phyloP scores from a whole-genome alignment of 331 rosid genomes.

The Spiraea crenata region DNA sequence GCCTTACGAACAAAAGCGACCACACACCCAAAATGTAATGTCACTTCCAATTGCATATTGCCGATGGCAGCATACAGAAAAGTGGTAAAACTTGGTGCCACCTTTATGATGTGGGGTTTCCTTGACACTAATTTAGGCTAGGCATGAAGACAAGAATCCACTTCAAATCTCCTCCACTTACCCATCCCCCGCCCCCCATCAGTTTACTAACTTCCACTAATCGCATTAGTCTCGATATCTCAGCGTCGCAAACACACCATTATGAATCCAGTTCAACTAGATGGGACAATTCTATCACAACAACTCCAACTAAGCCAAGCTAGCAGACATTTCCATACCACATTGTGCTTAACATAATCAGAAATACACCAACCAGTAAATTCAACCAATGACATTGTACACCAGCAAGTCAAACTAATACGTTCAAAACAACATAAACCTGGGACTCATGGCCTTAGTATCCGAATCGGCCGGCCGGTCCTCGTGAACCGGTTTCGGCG shows the following conservation, averaged over 20 bases:
- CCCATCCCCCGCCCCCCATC: not conserved
- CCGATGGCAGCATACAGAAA: not conserved
- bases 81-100: constrained; percentile 5
- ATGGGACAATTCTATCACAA: not conserved
- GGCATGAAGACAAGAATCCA: constrained; percentile 4
- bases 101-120: not conserved
- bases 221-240: not conserved
- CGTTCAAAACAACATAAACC: constrained; percentile 33
- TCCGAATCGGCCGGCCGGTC: constrained; percentile 50
- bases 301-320: not conserved
- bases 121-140: not conserved
- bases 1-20: not conserved
- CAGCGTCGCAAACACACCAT: not conserved
- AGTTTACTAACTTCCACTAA: not conserved
- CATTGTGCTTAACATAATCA: constrained; percentile 6
- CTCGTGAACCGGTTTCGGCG: constrained; percentile 42
- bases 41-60: constrained; percentile 5
- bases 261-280: not conserved
- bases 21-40: not conserved
- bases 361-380: not conserved
- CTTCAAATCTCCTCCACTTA: not conserved
- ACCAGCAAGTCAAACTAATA: not conserved
- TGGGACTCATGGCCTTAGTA: constrained; percentile 50
- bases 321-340: not conserved
- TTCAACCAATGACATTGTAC: not conserved